phyloP scores from a whole-genome alignment of 2,329 filamentous ascomycete species.

The Cylindrodendrum hubeiense region DNA sequence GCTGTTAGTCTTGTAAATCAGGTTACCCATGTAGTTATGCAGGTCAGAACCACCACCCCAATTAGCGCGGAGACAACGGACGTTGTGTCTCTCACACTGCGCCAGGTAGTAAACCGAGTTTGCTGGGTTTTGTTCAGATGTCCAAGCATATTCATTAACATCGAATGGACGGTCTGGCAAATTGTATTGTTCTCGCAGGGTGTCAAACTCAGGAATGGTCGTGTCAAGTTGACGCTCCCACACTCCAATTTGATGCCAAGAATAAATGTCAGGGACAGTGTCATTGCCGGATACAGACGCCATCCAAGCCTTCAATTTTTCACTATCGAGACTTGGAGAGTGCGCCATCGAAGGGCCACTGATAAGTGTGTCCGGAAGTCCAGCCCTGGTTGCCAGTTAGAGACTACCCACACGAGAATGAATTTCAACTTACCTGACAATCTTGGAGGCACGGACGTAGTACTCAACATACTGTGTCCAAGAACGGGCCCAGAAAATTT shows the following conservation, averaged over 20 bases:
- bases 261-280: not conserved
- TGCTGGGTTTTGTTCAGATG: slow-evolving; percentile 5
- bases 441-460: not conserved
- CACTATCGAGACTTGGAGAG: not conserved
- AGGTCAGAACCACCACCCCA: slow-evolving; percentile 4
- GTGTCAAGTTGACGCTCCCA: slow-evolving; percentile 6
- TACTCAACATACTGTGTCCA: slow-evolving; percentile 8
- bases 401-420: not conserved
- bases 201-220: not conserved
- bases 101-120: slow-evolving; percentile 10
- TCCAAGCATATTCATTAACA: slow-evolving; percentile 5
- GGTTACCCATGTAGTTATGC: slow-evolving; percentile 2
- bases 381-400: not conserved
- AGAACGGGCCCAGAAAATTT: not conserved
- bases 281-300: not conserved
- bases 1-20: not conserved
- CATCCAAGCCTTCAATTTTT: not conserved
- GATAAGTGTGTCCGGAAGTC: not conserved
- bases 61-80: slow-evolving; percentile 2
- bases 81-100: not conserved
- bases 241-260: slow-evolving; percentile 6
- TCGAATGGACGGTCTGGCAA: not conserved
- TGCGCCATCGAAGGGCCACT: slow-evolving; percentile 7
- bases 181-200: not conserved
- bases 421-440: not conserved